phyloP scores from a whole-genome alignment of 2,329 filamentous ascomycete species.

The Juglanconis oblonga region DNA sequence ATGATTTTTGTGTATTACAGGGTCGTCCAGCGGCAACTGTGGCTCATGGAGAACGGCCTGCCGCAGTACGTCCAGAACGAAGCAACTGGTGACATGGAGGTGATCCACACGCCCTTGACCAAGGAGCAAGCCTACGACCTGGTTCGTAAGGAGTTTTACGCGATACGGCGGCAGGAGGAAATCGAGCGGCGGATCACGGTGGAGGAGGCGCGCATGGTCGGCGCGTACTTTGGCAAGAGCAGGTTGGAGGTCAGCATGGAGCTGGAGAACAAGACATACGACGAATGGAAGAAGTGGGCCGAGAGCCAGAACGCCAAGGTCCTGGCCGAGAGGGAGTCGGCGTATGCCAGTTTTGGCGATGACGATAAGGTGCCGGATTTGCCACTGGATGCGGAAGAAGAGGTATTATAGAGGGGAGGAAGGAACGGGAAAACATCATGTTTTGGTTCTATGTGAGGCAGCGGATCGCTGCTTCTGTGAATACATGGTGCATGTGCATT shows the following conservation, averaged over 20 bases:
- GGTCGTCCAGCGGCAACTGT: slow-evolving; percentile 88
- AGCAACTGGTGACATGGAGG: background rate
- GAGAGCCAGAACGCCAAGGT: slow-evolving; percentile 40
- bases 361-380: slow-evolving; percentile 23
- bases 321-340: slow-evolving; percentile 37
- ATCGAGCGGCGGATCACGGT: slow-evolving; percentile 77
- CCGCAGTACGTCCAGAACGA: background rate
- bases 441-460: background rate
- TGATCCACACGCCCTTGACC: slow-evolving; percentile 40
- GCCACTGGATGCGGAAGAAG: slow-evolving; percentile 13
- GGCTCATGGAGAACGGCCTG: slow-evolving; percentile 65
- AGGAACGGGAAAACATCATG: background rate
- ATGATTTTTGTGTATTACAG: slow-evolving; percentile 41
- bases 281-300: slow-evolving; percentile 85
- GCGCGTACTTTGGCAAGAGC: slow-evolving; percentile 83
- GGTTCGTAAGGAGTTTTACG: slow-evolving; percentile 88
- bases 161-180: slow-evolving; percentile 75
- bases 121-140: slow-evolving; percentile 76
- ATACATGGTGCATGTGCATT: background rate
- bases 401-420: slow-evolving; percentile 5
- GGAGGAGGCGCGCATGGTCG: slow-evolving; percentile 82
- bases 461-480: background rate
- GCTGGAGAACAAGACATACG: slow-evolving; percentile 76
- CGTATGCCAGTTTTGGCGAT: slow-evolving; percentile 41
- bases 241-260: slow-evolving; percentile 74